Conservation (phyloP, 805 yeast species). For the Cyberlindnera americana region DNA sequence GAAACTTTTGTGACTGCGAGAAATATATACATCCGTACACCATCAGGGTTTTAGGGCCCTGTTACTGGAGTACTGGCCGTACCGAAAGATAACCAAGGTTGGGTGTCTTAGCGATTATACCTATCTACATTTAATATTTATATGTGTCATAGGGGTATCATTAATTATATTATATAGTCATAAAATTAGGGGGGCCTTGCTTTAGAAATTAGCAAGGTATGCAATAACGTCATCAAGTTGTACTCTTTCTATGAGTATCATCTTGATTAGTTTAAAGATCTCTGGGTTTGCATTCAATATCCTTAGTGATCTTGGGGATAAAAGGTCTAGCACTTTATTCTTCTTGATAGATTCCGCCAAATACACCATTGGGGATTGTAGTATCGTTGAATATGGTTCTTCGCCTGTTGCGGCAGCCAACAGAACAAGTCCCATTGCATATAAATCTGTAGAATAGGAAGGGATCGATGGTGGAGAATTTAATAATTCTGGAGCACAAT, state of each 20-base stretch:
- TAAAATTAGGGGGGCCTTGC: background rate
- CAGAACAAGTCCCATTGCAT: slow-evolving; percentile 43
- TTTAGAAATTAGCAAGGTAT: background rate
- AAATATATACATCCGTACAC: no score
- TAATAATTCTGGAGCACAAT: slow-evolving; percentile 46
- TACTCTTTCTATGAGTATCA: slow-evolving; percentile 30
- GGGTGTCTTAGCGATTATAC: no score
- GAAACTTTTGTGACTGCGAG: no score
- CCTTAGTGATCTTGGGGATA: slow-evolving; percentile 18
- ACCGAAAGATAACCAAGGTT: no score
- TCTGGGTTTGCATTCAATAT: slow-evolving; percentile 22
- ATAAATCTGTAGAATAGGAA: slow-evolving; percentile 39
- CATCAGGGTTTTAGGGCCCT: no score
- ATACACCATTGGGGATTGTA: slow-evolving; percentile 20
- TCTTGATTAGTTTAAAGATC: slow-evolving; percentile 23
- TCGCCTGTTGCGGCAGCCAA: slow-evolving; percentile 43
- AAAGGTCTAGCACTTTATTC: slow-evolving; percentile 33
- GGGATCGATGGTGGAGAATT: slow-evolving; percentile 27
- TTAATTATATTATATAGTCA: background rate
- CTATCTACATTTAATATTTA: background rate
- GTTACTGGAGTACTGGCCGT: no score
- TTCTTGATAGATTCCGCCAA: slow-evolving; percentile 33
- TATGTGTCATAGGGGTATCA: background rate
- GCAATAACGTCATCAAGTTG: slow-evolving; percentile 22
- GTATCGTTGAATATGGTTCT: slow-evolving; percentile 36